A percentile compares a stretch with the other conserved stretches of the same genome.
Conservation (phyloP, 257 asterid species). For the Linaria vulgaris region DNA sequence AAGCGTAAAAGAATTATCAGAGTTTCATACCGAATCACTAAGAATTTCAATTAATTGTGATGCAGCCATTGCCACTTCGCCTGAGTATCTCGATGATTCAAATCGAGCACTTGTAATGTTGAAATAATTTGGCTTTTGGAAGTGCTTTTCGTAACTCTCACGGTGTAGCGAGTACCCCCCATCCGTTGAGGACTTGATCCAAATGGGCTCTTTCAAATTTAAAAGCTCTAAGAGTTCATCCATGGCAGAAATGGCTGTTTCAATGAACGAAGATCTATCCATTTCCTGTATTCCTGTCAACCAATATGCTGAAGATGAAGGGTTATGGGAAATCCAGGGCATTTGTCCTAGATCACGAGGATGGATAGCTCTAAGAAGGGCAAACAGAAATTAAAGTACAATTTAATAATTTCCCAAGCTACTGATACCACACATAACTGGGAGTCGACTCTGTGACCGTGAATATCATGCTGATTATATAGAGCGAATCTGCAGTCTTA, state of each 20-base stretch:
- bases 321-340: conserved; percentile 21
- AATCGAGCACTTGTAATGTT: conserved; percentile 42
- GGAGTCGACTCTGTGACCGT: background rate
- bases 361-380: conserved; percentile 2
- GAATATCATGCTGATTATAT: conserved; percentile 18
- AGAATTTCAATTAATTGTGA: conserved; percentile 50
- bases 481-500: conserved; percentile 20
- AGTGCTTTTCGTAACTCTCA: conserved; percentile 53
- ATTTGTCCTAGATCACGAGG: conserved; percentile 17
- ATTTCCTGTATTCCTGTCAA: conserved; percentile 27
- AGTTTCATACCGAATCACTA: conserved; percentile 47
- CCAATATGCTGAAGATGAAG: conserved; percentile 6
- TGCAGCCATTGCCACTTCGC: conserved; percentile 51
- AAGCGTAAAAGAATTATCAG: conserved; percentile 6
- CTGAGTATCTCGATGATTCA: conserved; percentile 68
- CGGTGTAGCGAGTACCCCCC: conserved; percentile 43
- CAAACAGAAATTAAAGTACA: background rate
- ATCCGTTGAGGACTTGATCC: conserved; percentile 44
- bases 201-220: conserved; percentile 53
- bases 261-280: conserved; percentile 37
- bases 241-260: conserved; percentile 43
- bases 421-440: conserved; percentile 22
- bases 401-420: background rate
- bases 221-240: conserved; percentile 55
- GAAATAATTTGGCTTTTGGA: conserved; percentile 35